A percentile compares a stretch with the other conserved stretches of the same genome.
These are phyloP conservation scores for Nicotiana benthamiana DNA, from an alignment of 257 asterid genomes.

Conservation along the genomic window DNA sequence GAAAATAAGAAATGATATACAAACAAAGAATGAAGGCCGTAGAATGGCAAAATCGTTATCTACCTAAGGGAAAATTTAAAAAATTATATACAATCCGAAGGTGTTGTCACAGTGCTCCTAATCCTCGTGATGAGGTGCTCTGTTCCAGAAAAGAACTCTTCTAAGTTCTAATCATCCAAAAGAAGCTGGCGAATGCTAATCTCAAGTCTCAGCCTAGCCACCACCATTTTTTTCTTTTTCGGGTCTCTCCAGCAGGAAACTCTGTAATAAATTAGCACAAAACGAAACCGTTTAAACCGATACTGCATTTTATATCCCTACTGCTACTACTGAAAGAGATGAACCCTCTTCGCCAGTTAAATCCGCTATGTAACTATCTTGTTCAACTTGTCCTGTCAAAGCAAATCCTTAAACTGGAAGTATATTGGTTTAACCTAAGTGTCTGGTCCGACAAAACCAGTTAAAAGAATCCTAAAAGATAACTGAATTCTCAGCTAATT, in stretches of 20 bases:
- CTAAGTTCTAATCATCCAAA: neutral
- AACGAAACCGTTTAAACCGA: neutral
- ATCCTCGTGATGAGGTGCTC: neutral
- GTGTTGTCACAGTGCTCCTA: neutral
- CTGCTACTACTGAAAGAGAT: neutral
- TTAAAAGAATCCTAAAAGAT: too few relatives aligned
- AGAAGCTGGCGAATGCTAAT: neutral
- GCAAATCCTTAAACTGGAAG: neutral
- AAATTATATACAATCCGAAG: neutral
- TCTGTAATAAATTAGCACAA: neutral
- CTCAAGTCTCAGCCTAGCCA: neutral
- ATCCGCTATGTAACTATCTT: neutral
- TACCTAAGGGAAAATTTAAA: neutral
- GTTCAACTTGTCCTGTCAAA: neutral
- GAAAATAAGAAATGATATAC: neutral
- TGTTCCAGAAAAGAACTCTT: neutral
- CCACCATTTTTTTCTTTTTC: conserved; percentile 8
- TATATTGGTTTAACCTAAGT: neutral
- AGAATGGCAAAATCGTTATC: neutral
- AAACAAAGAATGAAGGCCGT: neutral
- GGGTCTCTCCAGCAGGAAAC: neutral
- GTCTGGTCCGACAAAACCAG: neutral
- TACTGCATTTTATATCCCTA: neutral
- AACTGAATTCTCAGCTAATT: too few relatives aligned
- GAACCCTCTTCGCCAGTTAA: neutral